Conservation (phyloP, 108 stramenopile species). For the Cyclotella atomus region DNA sequence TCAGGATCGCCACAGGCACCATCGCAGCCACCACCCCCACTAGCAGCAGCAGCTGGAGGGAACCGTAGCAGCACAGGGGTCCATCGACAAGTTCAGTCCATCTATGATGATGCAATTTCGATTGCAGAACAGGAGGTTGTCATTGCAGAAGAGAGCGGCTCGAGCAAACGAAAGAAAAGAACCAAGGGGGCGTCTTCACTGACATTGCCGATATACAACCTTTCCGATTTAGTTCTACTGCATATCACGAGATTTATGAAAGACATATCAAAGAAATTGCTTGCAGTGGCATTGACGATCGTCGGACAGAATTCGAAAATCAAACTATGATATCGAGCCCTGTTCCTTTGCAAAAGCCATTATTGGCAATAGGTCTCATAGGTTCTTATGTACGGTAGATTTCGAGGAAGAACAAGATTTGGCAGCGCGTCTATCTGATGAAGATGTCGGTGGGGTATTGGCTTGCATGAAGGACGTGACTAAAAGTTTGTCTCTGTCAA, state of each 20-base stretch:
- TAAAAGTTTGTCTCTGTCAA: too few species aligned
- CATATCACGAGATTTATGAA: background rate
- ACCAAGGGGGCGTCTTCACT: background rate
- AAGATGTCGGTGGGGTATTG: background rate
- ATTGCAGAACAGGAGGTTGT: background rate
- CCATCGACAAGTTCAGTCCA: too few species aligned
- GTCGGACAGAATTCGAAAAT: background rate
- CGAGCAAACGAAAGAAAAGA: background rate
- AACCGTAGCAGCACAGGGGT: too few species aligned
- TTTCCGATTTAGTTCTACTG: background rate
- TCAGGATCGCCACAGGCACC: too few species aligned
- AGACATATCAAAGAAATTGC: background rate
- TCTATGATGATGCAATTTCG: background rate
- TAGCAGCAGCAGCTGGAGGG: too few species aligned
- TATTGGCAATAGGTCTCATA: background rate
- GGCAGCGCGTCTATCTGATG: background rate
- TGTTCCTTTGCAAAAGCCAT: background rate
- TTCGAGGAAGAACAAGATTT: background rate
- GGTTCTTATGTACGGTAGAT: too few species aligned
- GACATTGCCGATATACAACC: background rate
- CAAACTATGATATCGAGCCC: background rate
- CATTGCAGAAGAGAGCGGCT: background rate
- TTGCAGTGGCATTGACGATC: background rate
- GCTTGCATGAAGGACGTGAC: background rate
- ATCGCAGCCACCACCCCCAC: too few species aligned